Evolutionary conservation across 2,329 filamentous ascomycete species (phyloP).

Genomic region (Bertia moriformis): DNA sequence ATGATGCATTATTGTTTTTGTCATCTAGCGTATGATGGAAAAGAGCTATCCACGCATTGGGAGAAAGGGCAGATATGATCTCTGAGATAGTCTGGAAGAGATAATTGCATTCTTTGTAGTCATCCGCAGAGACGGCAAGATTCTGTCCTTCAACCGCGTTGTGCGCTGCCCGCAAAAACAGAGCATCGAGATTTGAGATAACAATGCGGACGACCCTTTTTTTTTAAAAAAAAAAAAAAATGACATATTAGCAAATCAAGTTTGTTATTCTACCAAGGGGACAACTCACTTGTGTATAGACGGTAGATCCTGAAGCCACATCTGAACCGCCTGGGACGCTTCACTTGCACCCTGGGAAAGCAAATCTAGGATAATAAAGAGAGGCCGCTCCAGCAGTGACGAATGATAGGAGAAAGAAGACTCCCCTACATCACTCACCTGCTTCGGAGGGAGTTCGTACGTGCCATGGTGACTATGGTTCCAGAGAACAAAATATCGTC

Average conservation of each 20-base stretch:
- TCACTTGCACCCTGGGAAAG: conserved; percentile 31
- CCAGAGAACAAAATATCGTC: conserved; percentile 67
- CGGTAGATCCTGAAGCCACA: conserved; percentile 35
- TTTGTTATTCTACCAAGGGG: neutral
- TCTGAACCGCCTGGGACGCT: conserved; percentile 28
- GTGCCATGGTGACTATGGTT: conserved; percentile 56
- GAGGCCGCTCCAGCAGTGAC: conserved; percentile 33
- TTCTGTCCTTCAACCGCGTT: neutral
- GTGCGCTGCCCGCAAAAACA: neutral
- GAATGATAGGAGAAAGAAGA: conserved; percentile 5
- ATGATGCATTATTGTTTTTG: too few relatives aligned
- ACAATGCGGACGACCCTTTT: neutral
- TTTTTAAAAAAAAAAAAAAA: neutral
- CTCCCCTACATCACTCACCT: conserved; percentile 2
- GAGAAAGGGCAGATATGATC: conserved; percentile 3
- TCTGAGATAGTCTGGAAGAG: neutral
- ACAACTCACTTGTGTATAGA: conserved; percentile 24
- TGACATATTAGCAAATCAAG: neutral
- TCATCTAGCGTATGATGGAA: neutral
- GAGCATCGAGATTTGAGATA: neutral
- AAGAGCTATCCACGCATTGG: neutral
- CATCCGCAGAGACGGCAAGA: conserved; percentile 2
- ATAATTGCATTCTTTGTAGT: conserved; percentile 1
- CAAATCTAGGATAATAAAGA: conserved; percentile 38
- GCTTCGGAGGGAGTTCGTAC: neutral